Base-by-base conservation (phyloP, 2,329 filamentous ascomycete species). In the Helminthosporium solani region DNA sequence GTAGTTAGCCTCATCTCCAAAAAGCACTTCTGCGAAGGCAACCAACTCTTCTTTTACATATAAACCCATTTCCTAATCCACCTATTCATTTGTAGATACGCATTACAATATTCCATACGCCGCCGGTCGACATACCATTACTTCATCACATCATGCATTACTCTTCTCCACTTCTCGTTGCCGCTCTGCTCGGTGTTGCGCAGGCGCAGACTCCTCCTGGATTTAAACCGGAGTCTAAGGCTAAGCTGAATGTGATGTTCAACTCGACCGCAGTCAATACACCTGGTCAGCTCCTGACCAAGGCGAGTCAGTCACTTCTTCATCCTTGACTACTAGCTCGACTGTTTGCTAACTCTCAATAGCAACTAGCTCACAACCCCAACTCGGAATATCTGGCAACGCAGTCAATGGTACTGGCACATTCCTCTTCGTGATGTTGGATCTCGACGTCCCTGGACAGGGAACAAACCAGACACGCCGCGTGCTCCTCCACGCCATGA, bases 381-480 rank as follows among this genome's bases (percentile, higher is more conserved):
- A 59, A 41, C 46, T 69, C 39, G 66, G 62, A 9, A 23, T 67
- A 14, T 34, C 58, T 7, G 57, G 46, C 30, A 40, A 47, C 19
- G 49, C 47, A 19, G 36, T 50, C 21, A 54, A 54, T 36, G 18
- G 46, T 12, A 47, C 18, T 20, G 56, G 58, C 2, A 65, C 61
- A 2, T 69, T 57, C 53, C 57, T 69, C 50, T 68, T 67, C 49
- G 55, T 68, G 18, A 69, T 69, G 66, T 39, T 69, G 15, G 66
- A 69, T 40, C 58, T 69, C 8, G 66, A 69, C 39, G 63, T 68
- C 1, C 65, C 66, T 7, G 55, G 62, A 12, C 49, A 40, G 31
- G 42, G 52, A 36, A 55, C 55, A 20, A 58, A 49, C 50, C 47
- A 54, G 6, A 53, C 50, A 4, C 63, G 66, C 42, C 64, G 63